Base-by-base conservation (phyloP, 345 rosid genomes). In the Eucalyptus decipiens region DNA sequence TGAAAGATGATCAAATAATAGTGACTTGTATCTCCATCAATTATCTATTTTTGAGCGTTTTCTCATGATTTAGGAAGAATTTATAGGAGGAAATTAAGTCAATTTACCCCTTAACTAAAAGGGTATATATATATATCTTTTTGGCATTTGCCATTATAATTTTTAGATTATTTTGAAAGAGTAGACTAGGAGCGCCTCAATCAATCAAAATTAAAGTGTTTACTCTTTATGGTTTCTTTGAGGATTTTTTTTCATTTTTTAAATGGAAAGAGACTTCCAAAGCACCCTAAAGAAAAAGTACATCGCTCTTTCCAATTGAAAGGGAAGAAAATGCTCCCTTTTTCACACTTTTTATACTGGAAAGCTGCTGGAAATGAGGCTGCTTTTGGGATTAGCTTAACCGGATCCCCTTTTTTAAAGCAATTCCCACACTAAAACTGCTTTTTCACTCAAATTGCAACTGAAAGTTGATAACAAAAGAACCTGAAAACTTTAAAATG, bases 211-310 rank as follows among this genome's bases (percentile, higher is more conserved):
- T 50, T 85, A 85, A 51, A 47, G 87, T 85, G 81, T 42, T 37
- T 19, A 69, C 32, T 19, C 89, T 87, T 42, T 87, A 62, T 28
- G 17, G 67, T 32, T 34, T 87, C 48, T 87, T 40, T 34, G 19
- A 14, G 40, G 58, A 21, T 24, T 58, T 23, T 8, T 72, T 72
- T 5, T 9, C 17, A 72, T 28, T 80, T 80, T 80, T 72, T 13
- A 72, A 88, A 86, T 30, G 89, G 93, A 94, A 90, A 94, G 89
- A 91, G 90, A 92, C 92, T 94, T 51, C 40, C 88, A 94, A 95
- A 94, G 96, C 96, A 91, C 86, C 94, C 65, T 85, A 92, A 93
- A 94, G 91, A 90, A 92, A 94, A 95, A 93, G 95, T 89, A 90
- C 90, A 87, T 47, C 49, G 87, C 89, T 95, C 92, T 89, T 50